phyloP scores from a whole-genome alignment of 2,329 filamentous ascomycete genomes.

The Aureobasidium sp. region DNA sequence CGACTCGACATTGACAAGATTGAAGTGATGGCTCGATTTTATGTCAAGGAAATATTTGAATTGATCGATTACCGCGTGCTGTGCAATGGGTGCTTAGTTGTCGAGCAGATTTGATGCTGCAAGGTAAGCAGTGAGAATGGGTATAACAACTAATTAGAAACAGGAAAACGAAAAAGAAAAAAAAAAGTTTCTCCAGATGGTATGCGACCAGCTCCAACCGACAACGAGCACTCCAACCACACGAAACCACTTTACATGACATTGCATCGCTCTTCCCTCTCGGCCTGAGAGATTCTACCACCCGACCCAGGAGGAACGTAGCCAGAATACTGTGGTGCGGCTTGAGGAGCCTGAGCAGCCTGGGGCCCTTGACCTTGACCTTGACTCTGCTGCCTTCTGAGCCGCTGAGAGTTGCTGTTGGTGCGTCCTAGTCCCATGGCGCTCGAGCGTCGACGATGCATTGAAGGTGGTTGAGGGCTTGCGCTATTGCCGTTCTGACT shows the following conservation, averaged over 20 bases:
- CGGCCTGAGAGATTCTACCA: constrained; percentile 7
- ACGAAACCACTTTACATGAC: background rate
- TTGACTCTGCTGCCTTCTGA: constrained; percentile 12
- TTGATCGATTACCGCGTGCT: too few relatives aligned
- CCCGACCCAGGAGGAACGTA: constrained; percentile 10
- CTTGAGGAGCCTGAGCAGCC: background rate
- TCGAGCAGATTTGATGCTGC: too few relatives aligned
- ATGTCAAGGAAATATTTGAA: too few relatives aligned
- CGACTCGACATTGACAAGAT: background rate
- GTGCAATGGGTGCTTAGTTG: too few relatives aligned
- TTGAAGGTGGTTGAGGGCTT: background rate
- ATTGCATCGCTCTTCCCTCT: constrained; percentile 8
- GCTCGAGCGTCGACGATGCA: constrained; percentile 11
- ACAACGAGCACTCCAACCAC: background rate
- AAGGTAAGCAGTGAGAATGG: background rate
- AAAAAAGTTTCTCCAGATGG: background rate
- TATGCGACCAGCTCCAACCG: background rate
- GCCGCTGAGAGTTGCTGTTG: background rate
- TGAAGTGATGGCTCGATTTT: background rate
- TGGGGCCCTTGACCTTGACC: background rate
- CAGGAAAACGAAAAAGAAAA: background rate
- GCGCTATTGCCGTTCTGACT: background rate
- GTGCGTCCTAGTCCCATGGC: background rate
- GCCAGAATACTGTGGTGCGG: constrained; percentile 11
- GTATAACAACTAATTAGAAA: constrained; percentile 2